Base-by-base conservation (phyloP, 169 alveolate genomes). In the Cryptosporidium baileyi region DNA sequence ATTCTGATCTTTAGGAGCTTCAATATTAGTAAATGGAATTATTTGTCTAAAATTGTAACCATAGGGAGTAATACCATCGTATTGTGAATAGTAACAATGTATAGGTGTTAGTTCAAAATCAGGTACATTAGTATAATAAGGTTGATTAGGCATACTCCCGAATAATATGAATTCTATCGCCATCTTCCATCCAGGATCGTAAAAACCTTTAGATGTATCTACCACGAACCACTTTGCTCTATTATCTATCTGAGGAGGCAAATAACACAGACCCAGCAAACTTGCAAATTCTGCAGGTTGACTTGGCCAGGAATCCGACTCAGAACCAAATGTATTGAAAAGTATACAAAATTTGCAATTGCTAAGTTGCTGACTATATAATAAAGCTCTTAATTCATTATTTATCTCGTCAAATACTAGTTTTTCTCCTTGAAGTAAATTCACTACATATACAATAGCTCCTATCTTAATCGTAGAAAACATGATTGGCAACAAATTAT, bases 371-470 rank as follows among this genome's bases (percentile, higher is more conserved):
- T 74, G 85, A 54, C 61, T 57, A 54, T 74, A 51, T 9, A 74
- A 17, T 22, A 74, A 43, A 0, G 74, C 8, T 40, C 74, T 51
- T n/a, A 74, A 40, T 36, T 74, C 74, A 54, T 74, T 74, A 11
- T 41, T 74, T n/a, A 74, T 57, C 11, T 54, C 60, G 49, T 74
- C 85, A 7, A 74, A 74, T 3, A 74, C 65, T 1, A 54, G 59
- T 28, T 57, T 74, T 3, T 74, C 67, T 1, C 44, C 60, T 43
- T 74, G 74, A 15, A 74, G 40, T 26, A 74, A 51, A 51, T 26
- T 74, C 22, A 74, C 85, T 3, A 74, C 85, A 34, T 74, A 74
- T 32, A 74, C 85, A 52, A 74, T 38, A 38, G 85, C 85, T 74
- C 85, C 54, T 13, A 74, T n/a, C 36, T 74, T 74, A 2, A 74